These are phyloP conservation scores for Hanseniaspora valbyensis DNA, from an alignment of 805 yeast species.

Conservation along the genomic window DNA sequence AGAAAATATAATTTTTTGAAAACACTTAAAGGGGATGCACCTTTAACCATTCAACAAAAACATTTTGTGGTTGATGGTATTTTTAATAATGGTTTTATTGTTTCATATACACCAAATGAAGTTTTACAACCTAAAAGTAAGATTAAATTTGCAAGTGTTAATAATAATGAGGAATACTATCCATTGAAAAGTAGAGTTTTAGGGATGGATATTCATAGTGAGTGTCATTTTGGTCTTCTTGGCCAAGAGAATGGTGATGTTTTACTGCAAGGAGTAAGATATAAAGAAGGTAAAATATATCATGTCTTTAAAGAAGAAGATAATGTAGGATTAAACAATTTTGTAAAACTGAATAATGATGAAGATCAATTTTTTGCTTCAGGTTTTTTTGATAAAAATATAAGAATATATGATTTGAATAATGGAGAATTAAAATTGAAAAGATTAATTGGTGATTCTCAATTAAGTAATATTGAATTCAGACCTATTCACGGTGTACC, in stretches of 20 bases:
- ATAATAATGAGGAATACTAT: constrained; percentile 29
- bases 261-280: constrained; percentile 67
- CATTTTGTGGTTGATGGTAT: constrained; percentile 82
- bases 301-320: constrained; percentile 49
- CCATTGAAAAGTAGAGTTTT: constrained; percentile 76
- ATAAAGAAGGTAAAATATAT: constrained; percentile 68
- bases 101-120: constrained; percentile 93
- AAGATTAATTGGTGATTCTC: constrained; percentile 57
- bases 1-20: constrained; percentile 79
- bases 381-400: constrained; percentile 69
- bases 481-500: constrained; percentile 45
- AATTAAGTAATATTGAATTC: constrained; percentile 63
- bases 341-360: constrained; percentile 53
- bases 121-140: constrained; percentile 53
- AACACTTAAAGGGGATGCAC: constrained; percentile 75
- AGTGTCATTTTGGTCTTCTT: constrained; percentile 71
- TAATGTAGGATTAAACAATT: constrained; percentile 45
- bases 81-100: constrained; percentile 68
- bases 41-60: constrained; percentile 80
- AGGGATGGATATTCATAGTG: constrained; percentile 71
- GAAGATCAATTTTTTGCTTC: constrained; percentile 68
- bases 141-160: constrained; percentile 27
- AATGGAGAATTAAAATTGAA: constrained; percentile 46
- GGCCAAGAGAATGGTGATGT: constrained; percentile 84
- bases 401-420: constrained; percentile 76